Percentiles rank a stretch among this genome's conserved stretches.
Evolutionary conservation across 352 stramenopile genomes (phyloP).

Genomic region (Globisporangium cylindrosporum): DNA sequence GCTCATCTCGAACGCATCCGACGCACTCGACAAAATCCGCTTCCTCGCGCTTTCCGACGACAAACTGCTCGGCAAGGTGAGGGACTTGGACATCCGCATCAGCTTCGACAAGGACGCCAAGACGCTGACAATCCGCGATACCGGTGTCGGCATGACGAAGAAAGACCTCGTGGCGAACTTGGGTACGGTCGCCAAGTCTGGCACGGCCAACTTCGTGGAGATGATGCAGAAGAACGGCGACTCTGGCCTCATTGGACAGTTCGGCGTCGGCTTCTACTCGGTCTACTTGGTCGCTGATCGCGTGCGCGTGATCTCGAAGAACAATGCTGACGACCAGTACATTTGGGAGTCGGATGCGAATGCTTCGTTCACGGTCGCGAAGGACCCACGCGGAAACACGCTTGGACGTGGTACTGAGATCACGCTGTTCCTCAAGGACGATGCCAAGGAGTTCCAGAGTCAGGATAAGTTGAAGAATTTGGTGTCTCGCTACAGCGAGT

Average conservation of each 20-base stretch:
- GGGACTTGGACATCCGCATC: constrained; percentile 96
- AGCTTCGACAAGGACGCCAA: constrained; percentile 94
- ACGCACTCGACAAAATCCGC: constrained; percentile 99
- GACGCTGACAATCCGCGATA: constrained; percentile 98
- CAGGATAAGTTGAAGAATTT: constrained; percentile 94
- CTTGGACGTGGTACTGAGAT: constrained; percentile 98
- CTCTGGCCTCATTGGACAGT: constrained; percentile 98
- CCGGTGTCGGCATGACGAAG: constrained; percentile 98
- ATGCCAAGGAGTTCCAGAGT: constrained; percentile 95
- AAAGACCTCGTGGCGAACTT: constrained; percentile 96
- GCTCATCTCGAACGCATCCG: constrained; percentile 99
- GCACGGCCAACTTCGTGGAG: constrained; percentile 99
- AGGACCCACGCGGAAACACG: constrained; percentile 95
- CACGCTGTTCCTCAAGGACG: constrained; percentile 98
- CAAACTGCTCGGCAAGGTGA: constrained; percentile 91
- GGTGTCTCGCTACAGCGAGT: constrained; percentile 98
- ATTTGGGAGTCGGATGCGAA: constrained; percentile 98
- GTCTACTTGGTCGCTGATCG: constrained; percentile 97
- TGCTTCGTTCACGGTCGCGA: constrained; percentile 94
- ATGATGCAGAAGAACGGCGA: constrained; percentile 90
- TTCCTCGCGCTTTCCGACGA: constrained; percentile 91
- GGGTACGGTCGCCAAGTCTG: constrained; percentile 98
- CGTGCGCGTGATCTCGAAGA: constrained; percentile 97
- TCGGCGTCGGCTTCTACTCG: constrained; percentile 99
- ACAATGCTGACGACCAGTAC: constrained; percentile 97